Conservation (phyloP, 2,329 filamentous ascomycete genomes). For the Arthroderma uncinatum region DNA sequence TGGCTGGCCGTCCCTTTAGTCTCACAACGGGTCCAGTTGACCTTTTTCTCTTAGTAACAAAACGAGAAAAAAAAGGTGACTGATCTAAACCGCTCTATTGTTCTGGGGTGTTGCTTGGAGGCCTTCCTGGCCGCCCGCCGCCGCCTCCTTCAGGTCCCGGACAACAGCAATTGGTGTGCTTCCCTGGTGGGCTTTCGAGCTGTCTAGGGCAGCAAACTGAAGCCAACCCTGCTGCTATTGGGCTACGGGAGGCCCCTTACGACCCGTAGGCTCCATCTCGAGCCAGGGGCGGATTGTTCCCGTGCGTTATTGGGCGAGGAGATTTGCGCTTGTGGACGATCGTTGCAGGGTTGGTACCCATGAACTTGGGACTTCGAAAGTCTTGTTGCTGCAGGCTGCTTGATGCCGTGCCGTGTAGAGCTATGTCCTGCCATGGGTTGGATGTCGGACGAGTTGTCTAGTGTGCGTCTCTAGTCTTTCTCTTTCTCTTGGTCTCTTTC, state of each 20-base stretch:
- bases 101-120: neutral
- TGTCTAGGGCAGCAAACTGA: neutral
- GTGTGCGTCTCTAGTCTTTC: neutral
- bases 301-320: slow-evolving; percentile 2
- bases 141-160: neutral
- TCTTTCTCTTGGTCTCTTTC: neutral
- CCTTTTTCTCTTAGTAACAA: neutral
- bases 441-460: neutral
- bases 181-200: neutral
- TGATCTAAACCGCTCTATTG: slow-evolving; percentile 1
- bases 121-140: neutral
- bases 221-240: neutral
- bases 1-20: neutral
- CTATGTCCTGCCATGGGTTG: neutral
- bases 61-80: neutral
- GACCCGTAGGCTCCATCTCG: neutral
- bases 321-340: slow-evolving; percentile 5
- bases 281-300: neutral
- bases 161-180: neutral
- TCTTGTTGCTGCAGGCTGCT: neutral
- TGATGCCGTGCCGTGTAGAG: neutral
- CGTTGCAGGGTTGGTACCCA: neutral
- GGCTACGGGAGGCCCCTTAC: slow-evolving; percentile 4
- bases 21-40: slow-evolving; percentile 1
- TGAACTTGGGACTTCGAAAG: slow-evolving; percentile 3